These are phyloP conservation scores for Phytophthora colocasiae DNA, from an alignment of 352 stramenopile species.

Conservation along the genomic window DNA sequence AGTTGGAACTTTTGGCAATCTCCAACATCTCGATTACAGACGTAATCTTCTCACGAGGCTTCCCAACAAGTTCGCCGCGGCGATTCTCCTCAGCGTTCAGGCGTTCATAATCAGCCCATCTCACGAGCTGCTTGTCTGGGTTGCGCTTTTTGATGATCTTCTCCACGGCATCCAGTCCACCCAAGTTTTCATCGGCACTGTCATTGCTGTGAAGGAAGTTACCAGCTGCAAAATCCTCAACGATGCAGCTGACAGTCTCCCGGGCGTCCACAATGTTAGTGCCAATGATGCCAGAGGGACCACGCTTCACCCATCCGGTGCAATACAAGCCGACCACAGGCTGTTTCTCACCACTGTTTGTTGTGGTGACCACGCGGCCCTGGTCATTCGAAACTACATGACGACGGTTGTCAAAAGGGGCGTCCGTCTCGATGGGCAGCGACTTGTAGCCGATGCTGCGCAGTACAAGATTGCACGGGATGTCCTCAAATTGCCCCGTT, in stretches of 20 bases:
- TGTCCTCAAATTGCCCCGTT: conserved; percentile 87
- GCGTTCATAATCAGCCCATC: conserved; percentile 69
- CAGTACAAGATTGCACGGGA: conserved; percentile 82
- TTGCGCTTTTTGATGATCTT: conserved; percentile 53
- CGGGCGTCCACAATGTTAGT: conserved; percentile 98
- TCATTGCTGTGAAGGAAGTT: conserved; percentile 47
- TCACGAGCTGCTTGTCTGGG: conserved; percentile 73
- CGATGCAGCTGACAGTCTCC: conserved; percentile 94
- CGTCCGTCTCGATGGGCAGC: conserved; percentile 60
- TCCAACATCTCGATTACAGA: conserved; percentile 79
- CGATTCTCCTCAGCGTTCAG: conserved; percentile 69
- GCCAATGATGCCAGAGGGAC: conserved; percentile 97
- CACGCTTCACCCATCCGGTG: conserved; percentile 97
- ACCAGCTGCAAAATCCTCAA: conserved; percentile 84
- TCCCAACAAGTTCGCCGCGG: conserved; percentile 63
- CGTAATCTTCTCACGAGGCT: conserved; percentile 87
- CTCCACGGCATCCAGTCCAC: conserved; percentile 54
- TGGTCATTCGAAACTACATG: conserved; percentile 70
- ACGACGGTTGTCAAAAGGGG: conserved; percentile 85
- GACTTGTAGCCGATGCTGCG: conserved; percentile 94
- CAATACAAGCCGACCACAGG: conserved; percentile 93
- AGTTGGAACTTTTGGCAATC: conserved; percentile 37
- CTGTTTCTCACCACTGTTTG: conserved; percentile 37
- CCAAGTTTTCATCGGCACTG: conserved; percentile 17
- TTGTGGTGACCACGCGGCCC: conserved; percentile 61